These are phyloP conservation scores for Xylaria sp. DNA, from an alignment of 2,329 filamentous ascomycete species.

Conservation along the genomic window DNA sequence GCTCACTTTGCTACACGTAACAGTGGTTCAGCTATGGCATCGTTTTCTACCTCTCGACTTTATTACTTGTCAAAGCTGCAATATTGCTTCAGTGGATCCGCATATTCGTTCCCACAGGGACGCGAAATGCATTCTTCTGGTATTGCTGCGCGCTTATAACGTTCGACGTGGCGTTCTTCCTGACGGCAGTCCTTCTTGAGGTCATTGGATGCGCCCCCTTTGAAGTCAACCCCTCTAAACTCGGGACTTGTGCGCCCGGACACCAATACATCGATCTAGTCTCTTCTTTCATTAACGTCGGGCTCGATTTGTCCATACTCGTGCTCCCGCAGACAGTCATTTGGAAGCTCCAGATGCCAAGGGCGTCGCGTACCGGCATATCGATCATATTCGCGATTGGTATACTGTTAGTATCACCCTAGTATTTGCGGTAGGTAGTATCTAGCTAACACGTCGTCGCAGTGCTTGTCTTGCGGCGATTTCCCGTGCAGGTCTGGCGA, in stretches of 20 bases:
- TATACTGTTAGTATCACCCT: not conserved
- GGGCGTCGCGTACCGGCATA: not conserved
- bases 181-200: not conserved
- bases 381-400: not conserved
- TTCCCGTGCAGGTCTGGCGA: not conserved
- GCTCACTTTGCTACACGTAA: not conserved
- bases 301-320: not conserved
- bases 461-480: not conserved
- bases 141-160: not conserved
- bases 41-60: not conserved
- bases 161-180: not conserved
- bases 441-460: not conserved
- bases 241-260: not conserved
- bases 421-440: not conserved
- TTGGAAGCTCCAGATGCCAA: not conserved
- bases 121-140: not conserved
- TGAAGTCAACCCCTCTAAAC: not conserved
- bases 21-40: not conserved
- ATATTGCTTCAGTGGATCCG: conserved; percentile 1
- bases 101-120: conserved; percentile 6
- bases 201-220: not conserved
- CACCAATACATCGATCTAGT: not conserved
- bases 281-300: not conserved
- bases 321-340: not conserved
- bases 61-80: not conserved